phyloP scores from a whole-genome alignment of 1,284 basidiomycete genomes.

The Rhodotorula mucilaginosa region DNA sequence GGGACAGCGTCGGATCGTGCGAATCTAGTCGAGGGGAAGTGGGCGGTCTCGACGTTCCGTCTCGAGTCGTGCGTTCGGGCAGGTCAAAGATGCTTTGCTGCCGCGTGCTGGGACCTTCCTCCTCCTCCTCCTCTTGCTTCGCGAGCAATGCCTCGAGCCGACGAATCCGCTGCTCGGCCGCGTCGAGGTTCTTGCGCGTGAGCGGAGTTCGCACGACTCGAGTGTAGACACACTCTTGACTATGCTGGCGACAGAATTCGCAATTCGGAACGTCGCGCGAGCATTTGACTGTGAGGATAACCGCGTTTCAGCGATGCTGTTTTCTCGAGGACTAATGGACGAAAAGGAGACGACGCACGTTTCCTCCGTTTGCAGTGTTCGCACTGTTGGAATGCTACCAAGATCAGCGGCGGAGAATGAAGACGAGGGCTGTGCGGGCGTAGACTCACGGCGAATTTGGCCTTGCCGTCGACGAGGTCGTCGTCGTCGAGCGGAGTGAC shows the following conservation, averaged over 20 bases:
- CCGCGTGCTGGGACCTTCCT: background rate
- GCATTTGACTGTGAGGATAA: conserved; percentile 3
- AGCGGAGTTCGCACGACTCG: conserved; percentile 12
- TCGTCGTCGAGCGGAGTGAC: conserved; percentile 2
- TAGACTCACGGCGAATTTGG: conserved; percentile 7
- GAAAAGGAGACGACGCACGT: conserved; percentile 28
- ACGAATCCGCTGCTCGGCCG: conserved; percentile 34
- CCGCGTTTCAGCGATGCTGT: background rate
- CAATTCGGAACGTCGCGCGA: conserved; percentile 3
- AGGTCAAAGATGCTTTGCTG: background rate
- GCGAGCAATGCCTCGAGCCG: conserved; percentile 30
- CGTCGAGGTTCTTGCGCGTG: conserved; percentile 37
- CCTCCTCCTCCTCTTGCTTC: background rate
- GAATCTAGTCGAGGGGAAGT: no score
- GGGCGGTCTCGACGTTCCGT: no score
- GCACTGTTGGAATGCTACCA: conserved; percentile 25
- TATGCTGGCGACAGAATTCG: conserved; percentile 10
- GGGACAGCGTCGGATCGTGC: no score
- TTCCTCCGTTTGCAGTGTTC: conserved; percentile 40
- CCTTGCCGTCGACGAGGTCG: conserved; percentile 9
- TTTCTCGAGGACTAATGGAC: background rate
- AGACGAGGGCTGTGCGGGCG: no score
- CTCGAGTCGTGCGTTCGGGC: no score
- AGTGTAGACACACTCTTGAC: conserved; percentile 12
- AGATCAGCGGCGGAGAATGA: no score